Percentiles rank a stretch among this genome's conserved stretches.
Conservation (phyloP, 495 filamentous ascomycete genomes). For the Aspergillus sparsus region DNA sequence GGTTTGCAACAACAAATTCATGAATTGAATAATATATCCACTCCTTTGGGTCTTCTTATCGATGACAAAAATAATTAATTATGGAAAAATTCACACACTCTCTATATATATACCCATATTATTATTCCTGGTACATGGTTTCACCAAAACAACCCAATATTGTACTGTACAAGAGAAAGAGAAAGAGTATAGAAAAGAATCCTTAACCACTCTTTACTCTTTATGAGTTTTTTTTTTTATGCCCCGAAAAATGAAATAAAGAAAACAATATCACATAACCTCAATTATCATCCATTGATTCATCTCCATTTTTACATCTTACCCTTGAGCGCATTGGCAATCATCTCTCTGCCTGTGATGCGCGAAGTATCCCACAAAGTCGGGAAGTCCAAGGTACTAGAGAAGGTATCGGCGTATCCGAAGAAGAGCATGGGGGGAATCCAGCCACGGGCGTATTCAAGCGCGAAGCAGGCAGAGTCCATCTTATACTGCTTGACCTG, state of each 20-base stretch:
- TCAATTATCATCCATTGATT: no score
- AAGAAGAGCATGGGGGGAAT: slow-evolving; percentile 89
- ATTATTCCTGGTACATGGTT: no score
- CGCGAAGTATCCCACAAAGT: slow-evolving; percentile 75
- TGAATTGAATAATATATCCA: not conserved
- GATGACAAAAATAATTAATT: no score
- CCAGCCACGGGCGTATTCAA: slow-evolving; percentile 88
- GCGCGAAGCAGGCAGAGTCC: slow-evolving; percentile 75
- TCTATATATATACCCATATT: no score
- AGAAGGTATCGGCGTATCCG: slow-evolving; percentile 77
- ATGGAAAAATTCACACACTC: no score
- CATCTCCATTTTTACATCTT: slow-evolving; percentile 59
- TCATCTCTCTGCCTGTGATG: slow-evolving; percentile 72
- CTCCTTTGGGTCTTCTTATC: no score
- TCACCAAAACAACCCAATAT: no score
- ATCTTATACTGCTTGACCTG: slow-evolving; percentile 85
- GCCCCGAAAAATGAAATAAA: no score
- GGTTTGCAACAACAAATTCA: slow-evolving; percentile 12
- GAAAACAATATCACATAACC: no score
- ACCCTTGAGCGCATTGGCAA: slow-evolving; percentile 64
- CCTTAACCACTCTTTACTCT: no score
- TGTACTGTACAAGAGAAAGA: not conserved
- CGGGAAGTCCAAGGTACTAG: slow-evolving; percentile 72
- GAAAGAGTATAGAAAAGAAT: no score
- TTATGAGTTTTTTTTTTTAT: no score